A percentile compares a stretch with the other conserved stretches of the same genome.
phyloP scores from a whole-genome alignment of 257 asterid species.

The Solanum piurae region DNA sequence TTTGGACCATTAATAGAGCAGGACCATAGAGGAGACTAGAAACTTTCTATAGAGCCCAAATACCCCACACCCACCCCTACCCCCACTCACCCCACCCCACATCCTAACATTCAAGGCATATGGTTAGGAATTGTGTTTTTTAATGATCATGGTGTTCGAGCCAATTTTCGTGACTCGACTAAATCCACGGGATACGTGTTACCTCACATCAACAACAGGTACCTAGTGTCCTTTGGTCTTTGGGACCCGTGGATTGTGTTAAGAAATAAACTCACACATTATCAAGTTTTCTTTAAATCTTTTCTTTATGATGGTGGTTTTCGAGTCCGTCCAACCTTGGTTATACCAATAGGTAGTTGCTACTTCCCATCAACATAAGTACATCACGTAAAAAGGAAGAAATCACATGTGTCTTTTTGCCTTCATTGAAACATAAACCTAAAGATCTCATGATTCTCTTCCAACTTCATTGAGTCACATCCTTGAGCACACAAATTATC shows the following conservation, averaged over 20 bases:
- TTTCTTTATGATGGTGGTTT: background rate
- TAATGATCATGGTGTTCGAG: too few species aligned
- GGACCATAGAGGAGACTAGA: background rate
- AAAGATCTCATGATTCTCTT: background rate
- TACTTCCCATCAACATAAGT: background rate
- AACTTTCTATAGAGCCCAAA: background rate
- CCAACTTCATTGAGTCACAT: background rate
- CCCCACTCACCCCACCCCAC: too few species aligned
- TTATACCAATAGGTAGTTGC: background rate
- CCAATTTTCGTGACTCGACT: background rate
- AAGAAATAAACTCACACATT: background rate
- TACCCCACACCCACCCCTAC: background rate
- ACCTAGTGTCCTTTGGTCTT: background rate
- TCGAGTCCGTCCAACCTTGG: background rate
- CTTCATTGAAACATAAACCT: background rate
- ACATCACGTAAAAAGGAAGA: background rate
- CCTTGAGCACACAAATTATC: background rate
- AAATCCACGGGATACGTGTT: background rate
- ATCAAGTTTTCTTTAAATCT: background rate
- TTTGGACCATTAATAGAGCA: background rate
- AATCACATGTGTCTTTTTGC: background rate
- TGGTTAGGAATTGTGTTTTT: background rate
- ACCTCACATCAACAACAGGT: background rate
- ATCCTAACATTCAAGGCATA: background rate
- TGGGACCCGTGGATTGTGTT: background rate